Base-by-base conservation (phyloP, 768 basidiomycete genomes). In the Pulveroboletus sp. region DNA sequence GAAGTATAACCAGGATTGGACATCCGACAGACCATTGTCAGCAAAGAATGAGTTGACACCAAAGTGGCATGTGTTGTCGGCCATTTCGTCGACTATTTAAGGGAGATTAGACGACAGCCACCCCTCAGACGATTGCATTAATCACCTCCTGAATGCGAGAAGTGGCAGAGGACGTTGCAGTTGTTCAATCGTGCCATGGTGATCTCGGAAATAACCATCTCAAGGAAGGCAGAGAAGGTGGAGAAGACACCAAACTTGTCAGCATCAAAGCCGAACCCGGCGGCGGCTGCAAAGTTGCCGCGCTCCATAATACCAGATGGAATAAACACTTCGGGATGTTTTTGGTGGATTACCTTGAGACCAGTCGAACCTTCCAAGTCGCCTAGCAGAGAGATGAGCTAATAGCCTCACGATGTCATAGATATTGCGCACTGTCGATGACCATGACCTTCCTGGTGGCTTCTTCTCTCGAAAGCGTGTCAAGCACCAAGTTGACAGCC, bases 151-250 rank as follows among this genome's bases (percentile, higher is more conserved):
- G 89, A 85, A 70, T 93, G 91, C 21, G 89, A 92, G 73, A 92
- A 93, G 71, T 93, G 91, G 60, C 77, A 85, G 21, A 93, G 78
- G 8, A 93, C 83, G 62, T 93, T 93, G 74, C 87, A 88, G 58
- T 86, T 77, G 68, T 93, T 93, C 65, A 93, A 68, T 46, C 91
- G 80, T n/a, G 91, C 91, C 91, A 93, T 93, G 10, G 91, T 93
- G 45, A 92, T 72, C 67, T 93, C 91, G 5, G 89, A 91, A 47
- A 93, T 68, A 43, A 88, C 75, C 91, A 93, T 93, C 77, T 93
- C 91, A 50, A 91, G 75, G 77, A 93, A 93, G 4, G 91, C 90
- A 43, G 86, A 88, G 72, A 93, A 93, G 5, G 91, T 93, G 24
- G 89, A 89, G 73, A 90, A 90, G 49, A 91, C 87, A 53, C 91